These are phyloP conservation scores for Suillus alpinus DNA, from an alignment of 768 basidiomycete species.

Conservation along the genomic window DNA sequence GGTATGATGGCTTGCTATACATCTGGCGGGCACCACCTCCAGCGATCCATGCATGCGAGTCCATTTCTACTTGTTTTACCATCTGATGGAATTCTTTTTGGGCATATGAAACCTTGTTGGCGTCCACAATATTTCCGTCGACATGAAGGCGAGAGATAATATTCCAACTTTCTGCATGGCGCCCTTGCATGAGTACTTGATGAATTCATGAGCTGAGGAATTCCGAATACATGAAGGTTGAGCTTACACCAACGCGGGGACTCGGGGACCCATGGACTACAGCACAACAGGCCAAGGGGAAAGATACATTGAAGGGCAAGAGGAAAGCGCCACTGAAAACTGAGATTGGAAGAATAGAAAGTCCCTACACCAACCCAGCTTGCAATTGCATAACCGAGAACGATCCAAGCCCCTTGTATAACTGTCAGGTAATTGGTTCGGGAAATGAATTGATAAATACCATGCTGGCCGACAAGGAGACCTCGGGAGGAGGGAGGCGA, in stretches of 20 bases:
- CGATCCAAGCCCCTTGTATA: constrained; percentile 1
- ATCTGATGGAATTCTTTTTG: constrained; percentile 6
- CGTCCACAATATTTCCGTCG: neutral
- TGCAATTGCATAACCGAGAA: constrained; percentile 1
- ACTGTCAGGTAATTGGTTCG: neutral
- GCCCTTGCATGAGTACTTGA: neutral
- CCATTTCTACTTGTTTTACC: constrained; percentile 7
- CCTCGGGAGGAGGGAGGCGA: neutral
- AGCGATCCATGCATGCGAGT: constrained; percentile 5
- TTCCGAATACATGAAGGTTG: neutral
- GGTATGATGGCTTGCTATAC: constrained; percentile 5
- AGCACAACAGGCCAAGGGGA: neutral
- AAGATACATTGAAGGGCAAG: neutral
- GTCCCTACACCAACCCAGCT: neutral
- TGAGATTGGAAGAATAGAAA: neutral
- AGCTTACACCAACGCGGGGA: neutral
- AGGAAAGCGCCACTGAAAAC: neutral
- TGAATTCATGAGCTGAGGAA: neutral
- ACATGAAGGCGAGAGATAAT: neutral
- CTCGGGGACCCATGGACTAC: neutral
- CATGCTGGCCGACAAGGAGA: constrained; percentile 1
- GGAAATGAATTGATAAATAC: neutral
- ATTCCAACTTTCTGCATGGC: neutral
- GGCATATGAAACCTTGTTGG: neutral
- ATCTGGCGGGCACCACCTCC: constrained; percentile 4